Percentiles rank a stretch among this genome's conserved stretches.
Conservation (phyloP, 2,329 filamentous ascomycete species). For the Colletotrichum siamense region DNA sequence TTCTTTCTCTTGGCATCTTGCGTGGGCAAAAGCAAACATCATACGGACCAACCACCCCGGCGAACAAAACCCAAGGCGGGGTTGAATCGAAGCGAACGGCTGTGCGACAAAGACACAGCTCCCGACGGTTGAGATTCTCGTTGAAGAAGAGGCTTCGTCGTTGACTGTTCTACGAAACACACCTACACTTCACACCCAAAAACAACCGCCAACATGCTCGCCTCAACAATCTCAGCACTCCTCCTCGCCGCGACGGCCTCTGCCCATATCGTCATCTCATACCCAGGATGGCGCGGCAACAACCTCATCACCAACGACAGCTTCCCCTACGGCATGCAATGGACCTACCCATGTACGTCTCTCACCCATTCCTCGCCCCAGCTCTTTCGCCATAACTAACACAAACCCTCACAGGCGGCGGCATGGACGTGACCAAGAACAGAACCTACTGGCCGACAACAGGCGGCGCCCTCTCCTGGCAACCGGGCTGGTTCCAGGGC, state of each 20-base stretch:
- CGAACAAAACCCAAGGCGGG: background rate
- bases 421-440: constrained; percentile 77
- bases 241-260: constrained; percentile 55
- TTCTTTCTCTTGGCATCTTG: background rate
- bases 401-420: constrained; percentile 70
- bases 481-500: constrained; percentile 96
- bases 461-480: constrained; percentile 87
- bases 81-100: background rate
- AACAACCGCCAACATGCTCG: constrained; percentile 45
- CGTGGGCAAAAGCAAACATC: background rate
- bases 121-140: background rate
- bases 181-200: background rate
- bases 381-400: background rate
- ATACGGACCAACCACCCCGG: background rate
- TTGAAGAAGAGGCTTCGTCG: background rate
- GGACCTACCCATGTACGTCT: constrained; percentile 88
- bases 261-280: constrained; percentile 84
- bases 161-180: background rate
- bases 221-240: constrained; percentile 49
- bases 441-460: constrained; percentile 89
- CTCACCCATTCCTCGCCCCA: background rate
- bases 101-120: background rate
- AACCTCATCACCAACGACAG: constrained; percentile 80
- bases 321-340: constrained; percentile 92
- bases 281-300: constrained; percentile 87